Evolutionary conservation across 371 early-diverging fungal species (phyloP).

Genomic region (Mortierella sp.): DNA sequence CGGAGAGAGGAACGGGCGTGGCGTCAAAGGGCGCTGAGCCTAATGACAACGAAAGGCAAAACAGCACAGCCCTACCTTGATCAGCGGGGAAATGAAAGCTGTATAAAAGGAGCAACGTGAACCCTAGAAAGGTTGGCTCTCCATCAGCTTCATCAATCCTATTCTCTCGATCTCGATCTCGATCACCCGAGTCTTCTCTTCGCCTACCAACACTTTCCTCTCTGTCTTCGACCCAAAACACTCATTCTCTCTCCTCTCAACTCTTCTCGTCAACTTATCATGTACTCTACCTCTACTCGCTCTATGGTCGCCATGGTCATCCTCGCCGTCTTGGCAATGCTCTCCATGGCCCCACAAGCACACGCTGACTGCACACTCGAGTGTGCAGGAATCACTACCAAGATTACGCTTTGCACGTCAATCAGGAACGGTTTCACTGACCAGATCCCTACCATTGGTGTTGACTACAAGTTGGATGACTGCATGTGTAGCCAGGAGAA

Average conservation of each 20-base stretch:
- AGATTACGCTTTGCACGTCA: slow-evolving; percentile 24
- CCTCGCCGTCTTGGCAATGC: slow-evolving; percentile 19
- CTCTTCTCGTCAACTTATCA: not conserved
- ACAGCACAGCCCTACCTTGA: too few species aligned
- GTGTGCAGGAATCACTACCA: slow-evolving; percentile 24
- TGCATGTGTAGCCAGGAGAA: slow-evolving; percentile 33
- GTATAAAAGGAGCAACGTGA: too few species aligned
- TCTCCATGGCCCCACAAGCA: slow-evolving; percentile 18
- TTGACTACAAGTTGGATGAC: slow-evolving; percentile 21
- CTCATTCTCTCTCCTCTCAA: not conserved
- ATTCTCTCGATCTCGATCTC: too few species aligned
- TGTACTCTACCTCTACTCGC: not conserved
- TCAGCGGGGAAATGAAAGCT: too few species aligned
- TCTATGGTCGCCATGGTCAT: slow-evolving; percentile 5
- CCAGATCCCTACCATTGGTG: slow-evolving; percentile 31
- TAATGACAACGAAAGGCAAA: too few species aligned
- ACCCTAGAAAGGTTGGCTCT: too few species aligned
- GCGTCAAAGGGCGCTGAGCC: too few species aligned
- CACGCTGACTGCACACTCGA: slow-evolving; percentile 23
- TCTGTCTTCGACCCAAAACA: too few species aligned
- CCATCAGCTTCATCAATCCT: too few species aligned
- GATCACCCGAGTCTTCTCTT: too few species aligned
- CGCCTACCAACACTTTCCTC: too few species aligned
- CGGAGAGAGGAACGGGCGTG: too few species aligned
- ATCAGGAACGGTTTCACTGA: slow-evolving; percentile 17